Percentiles rank a stretch among this genome's conserved stretches.
Conservation (phyloP, 495 filamentous ascomycete species). For the Aspergillus biplanus region DNA sequence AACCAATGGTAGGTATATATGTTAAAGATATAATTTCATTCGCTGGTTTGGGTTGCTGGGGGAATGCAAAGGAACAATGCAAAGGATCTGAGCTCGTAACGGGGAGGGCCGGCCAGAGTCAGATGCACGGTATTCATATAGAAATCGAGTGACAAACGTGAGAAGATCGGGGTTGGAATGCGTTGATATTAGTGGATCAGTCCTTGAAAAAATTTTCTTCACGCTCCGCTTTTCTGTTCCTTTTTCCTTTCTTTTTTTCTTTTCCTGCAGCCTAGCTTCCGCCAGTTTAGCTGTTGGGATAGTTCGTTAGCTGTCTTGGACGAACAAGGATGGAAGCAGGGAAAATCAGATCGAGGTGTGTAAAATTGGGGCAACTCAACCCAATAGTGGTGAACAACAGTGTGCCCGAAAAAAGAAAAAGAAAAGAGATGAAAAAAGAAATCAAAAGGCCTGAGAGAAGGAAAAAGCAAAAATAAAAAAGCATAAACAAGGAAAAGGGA, state of each 20-base stretch:
- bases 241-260: constrained; percentile 7
- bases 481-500: background rate
- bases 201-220: background rate
- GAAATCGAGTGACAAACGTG: background rate
- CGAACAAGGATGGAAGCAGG: background rate
- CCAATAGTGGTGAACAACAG: constrained; percentile 7
- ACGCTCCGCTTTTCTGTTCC: too few relatives aligned
- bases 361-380: background rate
- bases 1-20: constrained; percentile 1
- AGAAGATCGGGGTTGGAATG: constrained; percentile 3
- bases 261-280: constrained; percentile 11
- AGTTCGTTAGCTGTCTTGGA: constrained; percentile 4
- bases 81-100: background rate
- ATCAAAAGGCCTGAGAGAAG: background rate
- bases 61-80: constrained; percentile 7
- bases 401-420: constrained; percentile 19
- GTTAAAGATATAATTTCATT: constrained; percentile 7
- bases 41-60: constrained; percentile 8
- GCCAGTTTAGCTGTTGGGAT: background rate
- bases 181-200: constrained; percentile 12
- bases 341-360: background rate
- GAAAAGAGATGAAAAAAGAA: constrained; percentile 16
- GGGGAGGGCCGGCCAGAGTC: constrained; percentile 4
- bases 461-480: constrained; percentile 11
- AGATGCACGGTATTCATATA: constrained; percentile 18